Base-by-base conservation (phyloP, 1,139 yeast species). In the Pichia sp. region DNA sequence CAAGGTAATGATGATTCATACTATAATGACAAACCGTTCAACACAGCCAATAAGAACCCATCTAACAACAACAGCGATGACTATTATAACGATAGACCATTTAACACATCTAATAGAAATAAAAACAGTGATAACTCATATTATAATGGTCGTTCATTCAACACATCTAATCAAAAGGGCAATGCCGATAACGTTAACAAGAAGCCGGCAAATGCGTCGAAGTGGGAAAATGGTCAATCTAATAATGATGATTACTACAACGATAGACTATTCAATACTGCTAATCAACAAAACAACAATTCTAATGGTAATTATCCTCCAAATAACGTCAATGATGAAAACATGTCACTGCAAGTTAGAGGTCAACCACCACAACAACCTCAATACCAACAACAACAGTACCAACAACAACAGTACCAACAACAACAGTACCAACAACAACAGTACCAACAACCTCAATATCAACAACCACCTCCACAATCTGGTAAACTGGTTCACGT, bases 1-100 rank as follows among this genome's bases (percentile, higher is more conserved):
- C 28, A n/a, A 31, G 32, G 14, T 40, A 36, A 17, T 38, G 30
- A 11, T 17, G 32, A 24, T 22, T 17, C 17, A 4, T 17, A 40
- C 15, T 30, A 34, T 15, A 37, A 14, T 19, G 31, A 42, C 17
- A 34, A 36, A n/a, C 46, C 44, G 7, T 28, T 41, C 24, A 46
- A 46, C 18, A 38, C 45, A 4, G 34, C 24, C 12, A 30, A 19
- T 33, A 14, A 19, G 18, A 5, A 19, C 17, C 38, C 11, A 39
- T 10, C 9, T 28, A 28, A 28, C 4, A 12, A 28, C 14, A 28
- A 28, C 11, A 28, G 2, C 14, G 31, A 28, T 28, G 31, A 24
- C 10, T 24, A 8, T 24, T 24, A 7, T 24, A 24, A 24, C 10
- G 27, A 19, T 17, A 35, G 34, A 18, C 3, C 19, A 10, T 28